These are phyloP conservation scores for Pythium aquatile DNA, from an alignment of 352 stramenopile genomes.

Conservation along the genomic window DNA sequence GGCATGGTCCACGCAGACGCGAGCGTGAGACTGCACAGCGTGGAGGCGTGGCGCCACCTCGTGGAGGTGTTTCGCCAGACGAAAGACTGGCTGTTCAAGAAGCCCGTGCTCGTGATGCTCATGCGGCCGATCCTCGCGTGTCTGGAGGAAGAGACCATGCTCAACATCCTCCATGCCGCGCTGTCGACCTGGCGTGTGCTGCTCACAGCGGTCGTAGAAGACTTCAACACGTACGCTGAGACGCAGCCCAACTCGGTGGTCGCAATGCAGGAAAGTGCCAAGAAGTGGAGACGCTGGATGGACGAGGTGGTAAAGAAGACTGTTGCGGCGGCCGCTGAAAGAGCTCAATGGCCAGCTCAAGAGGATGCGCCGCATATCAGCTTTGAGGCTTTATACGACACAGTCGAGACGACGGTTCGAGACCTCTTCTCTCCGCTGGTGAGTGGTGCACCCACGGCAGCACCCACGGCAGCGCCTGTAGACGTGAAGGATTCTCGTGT, in stretches of 20 bases:
- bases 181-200: conserved; percentile 52
- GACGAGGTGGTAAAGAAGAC: conserved; percentile 44
- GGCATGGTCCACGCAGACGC: conserved; percentile 50
- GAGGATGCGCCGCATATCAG: background rate
- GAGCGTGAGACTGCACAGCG: conserved; percentile 42
- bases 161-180: conserved; percentile 50
- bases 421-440: conserved; percentile 12
- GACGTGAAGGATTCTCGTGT: background rate
- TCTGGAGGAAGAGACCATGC: conserved; percentile 44
- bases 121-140: conserved; percentile 43
- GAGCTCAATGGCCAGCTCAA: background rate
- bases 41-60: conserved; percentile 53
- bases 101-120: conserved; percentile 47
- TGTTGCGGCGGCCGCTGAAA: conserved; percentile 15
- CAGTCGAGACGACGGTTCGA: conserved; percentile 10
- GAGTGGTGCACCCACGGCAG: background rate
- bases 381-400: conserved; percentile 1
- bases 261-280: conserved; percentile 35
- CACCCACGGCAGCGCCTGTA: background rate
- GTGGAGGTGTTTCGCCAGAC: conserved; percentile 46
- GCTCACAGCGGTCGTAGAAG: conserved; percentile 37
- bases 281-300: conserved; percentile 60
- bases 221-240: conserved; percentile 50
- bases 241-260: conserved; percentile 21
- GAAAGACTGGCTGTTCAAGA: conserved; percentile 60